These are phyloP conservation scores for Malassezia slooffiae DNA, from an alignment of 1,284 basidiomycete species.

Conservation along the genomic window DNA sequence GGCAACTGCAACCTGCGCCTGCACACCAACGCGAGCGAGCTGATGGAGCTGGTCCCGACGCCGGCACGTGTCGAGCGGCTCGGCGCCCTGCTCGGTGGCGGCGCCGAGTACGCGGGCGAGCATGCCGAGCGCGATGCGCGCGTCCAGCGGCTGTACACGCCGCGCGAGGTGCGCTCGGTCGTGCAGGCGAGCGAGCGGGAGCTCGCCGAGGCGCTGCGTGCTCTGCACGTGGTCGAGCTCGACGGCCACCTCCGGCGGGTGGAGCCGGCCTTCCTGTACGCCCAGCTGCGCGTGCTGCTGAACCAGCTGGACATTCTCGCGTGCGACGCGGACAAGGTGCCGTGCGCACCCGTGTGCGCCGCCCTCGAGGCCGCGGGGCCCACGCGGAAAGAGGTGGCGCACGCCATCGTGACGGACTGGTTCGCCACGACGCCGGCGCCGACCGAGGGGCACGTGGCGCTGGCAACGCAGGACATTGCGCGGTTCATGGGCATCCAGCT, in stretches of 20 bases:
- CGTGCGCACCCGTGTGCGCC: conserved; percentile 18
- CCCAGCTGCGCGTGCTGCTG: conserved; percentile 22
- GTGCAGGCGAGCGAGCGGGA: conserved; percentile 37
- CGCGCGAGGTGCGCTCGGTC: conserved; percentile 29
- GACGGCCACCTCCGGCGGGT: conserved; percentile 35
- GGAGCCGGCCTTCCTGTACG: conserved; percentile 17
- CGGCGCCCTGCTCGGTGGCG: conserved; percentile 21
- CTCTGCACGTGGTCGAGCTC: conserved; percentile 27
- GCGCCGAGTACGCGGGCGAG: conserved; percentile 25
- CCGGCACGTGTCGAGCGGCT: conserved; percentile 29
- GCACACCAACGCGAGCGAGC: conserved; percentile 25
- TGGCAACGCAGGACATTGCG: conserved; percentile 19
- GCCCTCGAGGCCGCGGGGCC: conserved; percentile 16
- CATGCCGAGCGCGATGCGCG: conserved; percentile 14
- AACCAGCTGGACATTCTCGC: conserved; percentile 32
- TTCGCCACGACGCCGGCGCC: conserved; percentile 19
- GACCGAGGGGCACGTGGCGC: conserved; percentile 9
- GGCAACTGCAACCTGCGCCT: conserved; percentile 15
- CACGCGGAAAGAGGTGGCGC: conserved; percentile 19
- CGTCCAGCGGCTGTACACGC: conserved; percentile 24
- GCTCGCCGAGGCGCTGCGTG: conserved; percentile 21
- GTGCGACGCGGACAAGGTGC: conserved; percentile 22
- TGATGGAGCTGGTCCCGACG: conserved; percentile 32
- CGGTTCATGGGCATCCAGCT: conserved; percentile 26
- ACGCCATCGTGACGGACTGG: conserved; percentile 26